Evolutionary conservation across 441 rosid species (phyloP), one percentile per base, ranked within the genome.

Genomic region (Breynia disticha): DNA sequence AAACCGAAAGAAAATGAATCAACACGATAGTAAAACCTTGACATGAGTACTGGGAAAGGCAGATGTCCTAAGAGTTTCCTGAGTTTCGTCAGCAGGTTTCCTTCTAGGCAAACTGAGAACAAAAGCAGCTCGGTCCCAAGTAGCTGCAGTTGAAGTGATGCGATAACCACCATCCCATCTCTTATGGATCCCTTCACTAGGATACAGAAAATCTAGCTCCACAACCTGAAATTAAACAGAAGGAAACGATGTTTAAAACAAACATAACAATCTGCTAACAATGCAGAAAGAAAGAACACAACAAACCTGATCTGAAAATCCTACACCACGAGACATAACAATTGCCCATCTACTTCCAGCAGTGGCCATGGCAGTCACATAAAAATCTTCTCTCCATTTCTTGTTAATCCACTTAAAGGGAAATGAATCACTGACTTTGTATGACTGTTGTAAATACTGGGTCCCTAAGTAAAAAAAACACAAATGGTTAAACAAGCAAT

Each of bases 391-490:
- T 64, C 73, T 82, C 98, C 98, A 91, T 60, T 88, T 91, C 70
- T 88, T 91, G 66, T 86, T 86, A 62, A 91, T 91, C 98, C 98
- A 88, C 79, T 88, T 88, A 63, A 75, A 93, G 48, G 98, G 97
- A 63, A 93, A 93, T 17, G 91, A 74, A 64, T 93, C 97, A 6
- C 97, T 81, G 43, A 88, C 97, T 80, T 93, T 93, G 66, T 93
- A 88, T 0, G 98, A 93, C 67, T 93, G 98, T 73, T 93, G 98
- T 65, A 77, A 56, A 77, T 84, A 93, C 60, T 78, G 86, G 5
- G 95, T 88, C 56, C 98, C 98, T 90, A 71, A 54, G 59, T 41
- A 21, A 39, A 72, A 58, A 60, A 46, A 50, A 10, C 4, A 61
- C 8, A 56, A 60, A 47, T 12, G 16, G 1, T 48, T 48, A 20